These are phyloP conservation scores for Hypoxylon sp. DNA, from an alignment of 2,329 filamentous ascomycete species.

Conservation along the genomic window DNA sequence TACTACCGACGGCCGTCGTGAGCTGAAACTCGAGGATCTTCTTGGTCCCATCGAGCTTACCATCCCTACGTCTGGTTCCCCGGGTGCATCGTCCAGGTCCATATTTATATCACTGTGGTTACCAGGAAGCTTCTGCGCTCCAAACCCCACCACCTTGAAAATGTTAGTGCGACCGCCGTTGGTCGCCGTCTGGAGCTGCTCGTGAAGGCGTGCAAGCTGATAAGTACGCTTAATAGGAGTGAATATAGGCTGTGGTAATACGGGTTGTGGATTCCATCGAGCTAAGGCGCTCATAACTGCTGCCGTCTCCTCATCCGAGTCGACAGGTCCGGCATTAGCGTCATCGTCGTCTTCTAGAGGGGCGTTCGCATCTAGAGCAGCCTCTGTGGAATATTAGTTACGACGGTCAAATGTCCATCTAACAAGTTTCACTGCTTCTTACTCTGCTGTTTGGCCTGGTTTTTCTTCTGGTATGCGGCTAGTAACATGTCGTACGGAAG, in stretches of 20 bases:
- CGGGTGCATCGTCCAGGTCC: slow-evolving; percentile 70
- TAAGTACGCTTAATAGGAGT: slow-evolving; percentile 75
- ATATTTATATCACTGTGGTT: slow-evolving; percentile 62
- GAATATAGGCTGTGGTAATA: slow-evolving; percentile 76
- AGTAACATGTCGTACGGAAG: slow-evolving; percentile 94
- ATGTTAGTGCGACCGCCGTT: slow-evolving; percentile 77
- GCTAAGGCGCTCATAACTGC: slow-evolving; percentile 86
- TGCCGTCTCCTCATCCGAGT: slow-evolving; percentile 95
- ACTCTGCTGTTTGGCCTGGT: slow-evolving; percentile 98
- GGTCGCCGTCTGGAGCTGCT: slow-evolving; percentile 76
- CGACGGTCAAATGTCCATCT: slow-evolving; percentile 16
- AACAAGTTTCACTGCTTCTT: slow-evolving; percentile 57
- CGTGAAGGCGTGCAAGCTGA: slow-evolving; percentile 73
- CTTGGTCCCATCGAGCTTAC: slow-evolving; percentile 57
- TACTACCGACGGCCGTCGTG: slow-evolving; percentile 64
- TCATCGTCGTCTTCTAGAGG: slow-evolving; percentile 90
- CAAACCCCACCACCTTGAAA: slow-evolving; percentile 72
- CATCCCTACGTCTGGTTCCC: slow-evolving; percentile 67
- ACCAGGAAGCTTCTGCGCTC: slow-evolving; percentile 68
- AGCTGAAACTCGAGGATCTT: slow-evolving; percentile 64
- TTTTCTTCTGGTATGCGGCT: slow-evolving; percentile 94
- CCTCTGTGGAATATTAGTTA: slow-evolving; percentile 71
- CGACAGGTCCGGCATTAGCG: slow-evolving; percentile 82
- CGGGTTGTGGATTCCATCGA: slow-evolving; percentile 82
- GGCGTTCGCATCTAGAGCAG: slow-evolving; percentile 93